A percentile compares a stretch with the other conserved stretches of the same genome.
Conservation (phyloP, 2,329 filamentous ascomycete genomes). For the Grosmannia serpens region DNA sequence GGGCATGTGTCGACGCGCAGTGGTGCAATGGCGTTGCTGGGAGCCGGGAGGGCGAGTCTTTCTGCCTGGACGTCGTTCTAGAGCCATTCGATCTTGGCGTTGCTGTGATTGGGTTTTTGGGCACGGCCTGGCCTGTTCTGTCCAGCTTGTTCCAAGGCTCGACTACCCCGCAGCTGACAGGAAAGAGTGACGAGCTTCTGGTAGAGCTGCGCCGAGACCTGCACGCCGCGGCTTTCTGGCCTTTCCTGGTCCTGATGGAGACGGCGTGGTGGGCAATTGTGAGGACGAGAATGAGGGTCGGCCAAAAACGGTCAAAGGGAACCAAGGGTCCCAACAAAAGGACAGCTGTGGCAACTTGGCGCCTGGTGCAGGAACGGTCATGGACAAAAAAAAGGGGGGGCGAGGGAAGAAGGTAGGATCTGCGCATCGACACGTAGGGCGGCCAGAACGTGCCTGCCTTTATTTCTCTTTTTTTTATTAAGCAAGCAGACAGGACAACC, state of each 20-base stretch:
- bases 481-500: background rate
- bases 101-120: background rate
- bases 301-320: background rate
- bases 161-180: background rate
- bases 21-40: background rate
- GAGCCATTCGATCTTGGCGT: background rate
- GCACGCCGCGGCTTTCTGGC: background rate
- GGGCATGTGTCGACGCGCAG: background rate
- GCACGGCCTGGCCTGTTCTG: background rate
- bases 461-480: too few relatives aligned
- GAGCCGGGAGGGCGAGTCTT: background rate
- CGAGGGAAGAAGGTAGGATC: background rate
- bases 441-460: too few relatives aligned
- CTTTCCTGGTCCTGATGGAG: too few relatives aligned
- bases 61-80: background rate
- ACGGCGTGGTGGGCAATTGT: background rate
- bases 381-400: background rate
- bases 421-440: too few relatives aligned
- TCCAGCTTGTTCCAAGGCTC: background rate
- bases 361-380: background rate
- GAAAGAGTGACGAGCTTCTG: background rate
- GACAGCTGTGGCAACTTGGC: background rate
- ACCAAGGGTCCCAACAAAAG: background rate
- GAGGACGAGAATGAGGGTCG: background rate
- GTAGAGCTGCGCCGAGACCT: background rate